Evolutionary conservation across 176 grass and related monocot genomes (phyloP), one percentile per base, ranked within the genome.

Genomic region (Oryza punctata): DNA sequence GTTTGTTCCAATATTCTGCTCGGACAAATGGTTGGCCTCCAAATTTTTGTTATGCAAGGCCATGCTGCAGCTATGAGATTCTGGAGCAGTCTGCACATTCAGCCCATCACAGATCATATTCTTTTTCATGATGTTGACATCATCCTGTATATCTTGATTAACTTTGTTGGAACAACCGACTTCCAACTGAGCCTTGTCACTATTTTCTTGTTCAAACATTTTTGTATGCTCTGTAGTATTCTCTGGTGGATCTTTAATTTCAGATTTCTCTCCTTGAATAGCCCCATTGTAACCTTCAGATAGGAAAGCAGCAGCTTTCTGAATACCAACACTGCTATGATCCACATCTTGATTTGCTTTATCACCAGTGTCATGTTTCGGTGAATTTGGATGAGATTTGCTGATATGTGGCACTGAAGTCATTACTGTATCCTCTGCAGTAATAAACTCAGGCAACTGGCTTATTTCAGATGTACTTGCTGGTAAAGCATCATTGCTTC

Each of bases 261-360:
- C 83, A 78, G 67, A 86, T 68, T 60, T 78, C 27, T 71, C 74
- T 67, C 54, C 83, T 78, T 73, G 78, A 52, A 45, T 78, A 14
- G 72, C 32, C 25, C 27, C 45, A 60, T 77, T 86, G 59, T 59
- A 82, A 32, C 35, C 47, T 21, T 65, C 29, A 61, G 78, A 82
- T 78, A 67, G 73, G 46, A 86, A 67, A 67, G 9, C 57, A 61
- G n/a, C 57, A 61, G 3, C 52, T 9, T 19, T 12, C 37, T 24
- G n/a, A 79, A 74, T 82, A 21, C 27, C 68, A 11, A 26, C 37
- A 82, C 45, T 38, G 40, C 9, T 67, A 68, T 47, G 28, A 61
- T 68, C 67, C 23, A 69, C 35, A 86, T 68, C 60, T 73, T 82
- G 79, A 80, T 57, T 80, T 69, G 33, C 65, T 80, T 70, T 77